Evolutionary conservation across 1,139 yeast genomes (phyloP).

Genomic region (Scheffersomyces cryptocercus): DNA sequence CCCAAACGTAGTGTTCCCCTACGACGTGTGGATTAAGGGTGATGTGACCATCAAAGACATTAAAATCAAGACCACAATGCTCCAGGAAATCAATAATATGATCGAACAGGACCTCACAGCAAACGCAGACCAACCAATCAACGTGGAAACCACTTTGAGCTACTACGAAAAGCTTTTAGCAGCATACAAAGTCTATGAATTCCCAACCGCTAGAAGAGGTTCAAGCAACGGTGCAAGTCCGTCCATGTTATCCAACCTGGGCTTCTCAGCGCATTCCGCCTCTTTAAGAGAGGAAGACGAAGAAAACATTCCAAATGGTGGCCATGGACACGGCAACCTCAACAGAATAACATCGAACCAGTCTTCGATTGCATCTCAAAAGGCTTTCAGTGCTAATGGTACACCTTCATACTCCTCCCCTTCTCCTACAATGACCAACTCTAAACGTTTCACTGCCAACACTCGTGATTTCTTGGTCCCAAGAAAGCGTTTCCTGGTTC

Average conservation of each 20-base stretch:
- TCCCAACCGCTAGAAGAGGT: constrained; percentile 15
- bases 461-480: constrained; percentile 17
- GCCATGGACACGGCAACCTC: constrained; percentile 10
- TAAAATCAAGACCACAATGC: constrained; percentile 34
- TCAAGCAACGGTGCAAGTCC: neutral
- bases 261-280: neutral
- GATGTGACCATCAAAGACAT: constrained; percentile 34
- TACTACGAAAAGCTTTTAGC: constrained; percentile 38
- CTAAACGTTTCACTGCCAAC: constrained; percentile 7
- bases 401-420: constrained; percentile 1
- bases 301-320: constrained; percentile 14
- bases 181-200: constrained; percentile 40
- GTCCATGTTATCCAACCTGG: neutral
- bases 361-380: constrained; percentile 12
- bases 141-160: constrained; percentile 23
- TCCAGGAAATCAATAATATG: constrained; percentile 37
- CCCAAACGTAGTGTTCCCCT: constrained; percentile 37
- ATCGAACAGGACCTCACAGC: constrained; percentile 26
- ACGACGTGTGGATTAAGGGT: constrained; percentile 42
- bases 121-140: constrained; percentile 19
- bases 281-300: constrained; percentile 29
- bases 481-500: constrained; percentile 28
- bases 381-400: constrained; percentile 4
- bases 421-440: constrained; percentile 2
- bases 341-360: constrained; percentile 14